phyloP scores from a whole-genome alignment of 805 yeast species.

The Candida cerambycidarum region DNA sequence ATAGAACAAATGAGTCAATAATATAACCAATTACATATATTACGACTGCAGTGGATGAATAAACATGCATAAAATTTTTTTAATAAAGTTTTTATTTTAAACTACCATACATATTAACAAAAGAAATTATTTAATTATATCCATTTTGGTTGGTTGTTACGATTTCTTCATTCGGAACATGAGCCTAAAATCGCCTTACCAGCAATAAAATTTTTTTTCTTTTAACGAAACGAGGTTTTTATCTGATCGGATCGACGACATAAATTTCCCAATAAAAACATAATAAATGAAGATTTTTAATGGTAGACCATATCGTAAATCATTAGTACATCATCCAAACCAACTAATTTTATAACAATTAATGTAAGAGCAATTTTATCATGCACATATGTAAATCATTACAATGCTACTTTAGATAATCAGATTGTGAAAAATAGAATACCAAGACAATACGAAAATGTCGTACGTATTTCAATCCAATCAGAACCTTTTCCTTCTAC shows the following conservation, averaged over 20 bases:
- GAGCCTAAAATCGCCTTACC: neutral
- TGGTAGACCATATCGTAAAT: too few species aligned
- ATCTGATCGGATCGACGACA: conserved; percentile 5
- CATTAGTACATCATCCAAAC: too few species aligned
- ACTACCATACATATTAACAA: too few species aligned
- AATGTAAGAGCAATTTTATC: too few species aligned
- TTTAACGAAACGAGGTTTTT: neutral
- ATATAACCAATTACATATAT: neutral
- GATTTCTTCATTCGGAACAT: conserved; percentile 1
- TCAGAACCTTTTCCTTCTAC: neutral
- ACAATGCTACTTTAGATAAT: neutral
- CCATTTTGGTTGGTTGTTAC: conserved; percentile 4
- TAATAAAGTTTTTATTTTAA: too few species aligned
- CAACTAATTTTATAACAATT: too few species aligned
- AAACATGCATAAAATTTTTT: neutral
- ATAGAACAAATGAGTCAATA: neutral
- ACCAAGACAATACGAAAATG: neutral
- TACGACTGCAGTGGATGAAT: neutral
- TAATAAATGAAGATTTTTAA: too few species aligned
- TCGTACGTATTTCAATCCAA: conserved; percentile 3
- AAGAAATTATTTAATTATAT: neutral
- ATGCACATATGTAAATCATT: too few species aligned
- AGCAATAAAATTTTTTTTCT: neutral
- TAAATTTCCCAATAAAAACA: too few species aligned
- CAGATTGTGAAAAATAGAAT: neutral